phyloP scores from a whole-genome alignment of 2,329 filamentous ascomycete species.

The Rachicladosporium sp. region DNA sequence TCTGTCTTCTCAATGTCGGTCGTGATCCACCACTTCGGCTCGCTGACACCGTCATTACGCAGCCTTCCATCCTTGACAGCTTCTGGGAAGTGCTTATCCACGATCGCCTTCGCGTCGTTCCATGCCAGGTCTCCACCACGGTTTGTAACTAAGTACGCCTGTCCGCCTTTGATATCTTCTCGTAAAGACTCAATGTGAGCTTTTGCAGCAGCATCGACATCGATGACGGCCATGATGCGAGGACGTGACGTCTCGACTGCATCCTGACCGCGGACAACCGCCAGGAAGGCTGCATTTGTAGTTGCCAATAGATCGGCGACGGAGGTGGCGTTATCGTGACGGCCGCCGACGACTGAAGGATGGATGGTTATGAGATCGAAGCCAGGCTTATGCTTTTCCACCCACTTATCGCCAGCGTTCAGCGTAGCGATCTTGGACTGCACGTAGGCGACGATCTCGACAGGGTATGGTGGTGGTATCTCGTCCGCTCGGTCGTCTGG shows the following conservation, averaged over 20 bases:
- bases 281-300: too few species aligned
- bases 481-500: slow-evolving; percentile 3
- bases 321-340: too few species aligned
- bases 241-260: too few species aligned
- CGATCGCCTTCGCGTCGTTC: background rate
- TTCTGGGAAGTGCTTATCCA: slow-evolving; percentile 3
- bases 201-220: slow-evolving; percentile 18
- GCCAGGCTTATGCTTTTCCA: slow-evolving; percentile 7
- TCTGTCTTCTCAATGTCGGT: slow-evolving; percentile 3
- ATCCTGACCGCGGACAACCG: too few species aligned
- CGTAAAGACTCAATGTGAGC: slow-evolving; percentile 17
- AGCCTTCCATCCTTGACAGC: slow-evolving; percentile 4
- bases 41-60: slow-evolving; percentile 6
- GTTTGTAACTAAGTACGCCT: slow-evolving; percentile 3
- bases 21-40: background rate
- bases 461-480: background rate
- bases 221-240: background rate
- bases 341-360: too few species aligned
- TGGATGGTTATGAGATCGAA: slow-evolving; percentile 14
- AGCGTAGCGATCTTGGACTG: slow-evolving; percentile 11
- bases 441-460: slow-evolving; percentile 6
- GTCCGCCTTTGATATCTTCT: background rate
- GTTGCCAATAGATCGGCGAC: too few species aligned
- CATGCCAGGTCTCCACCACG: background rate
- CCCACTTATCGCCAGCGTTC: slow-evolving; percentile 7